These are phyloP conservation scores for Botryotinia convoluta DNA, from an alignment of 2,329 filamentous ascomycete species.

Conservation along the genomic window DNA sequence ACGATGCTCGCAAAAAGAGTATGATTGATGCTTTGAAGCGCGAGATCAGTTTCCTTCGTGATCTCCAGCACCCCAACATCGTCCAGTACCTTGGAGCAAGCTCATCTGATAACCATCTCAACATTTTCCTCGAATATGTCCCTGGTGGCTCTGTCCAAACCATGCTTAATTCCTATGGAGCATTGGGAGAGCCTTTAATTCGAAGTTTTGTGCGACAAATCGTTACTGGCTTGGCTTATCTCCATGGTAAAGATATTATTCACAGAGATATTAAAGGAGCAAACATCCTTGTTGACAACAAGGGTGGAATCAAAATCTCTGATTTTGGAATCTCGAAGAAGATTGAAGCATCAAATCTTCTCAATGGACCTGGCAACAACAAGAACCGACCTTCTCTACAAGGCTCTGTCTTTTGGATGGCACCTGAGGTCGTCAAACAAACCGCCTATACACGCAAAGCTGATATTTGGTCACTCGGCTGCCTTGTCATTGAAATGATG, in stretches of 20 bases:
- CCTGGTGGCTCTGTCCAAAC: conserved; percentile 95
- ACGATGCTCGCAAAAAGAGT: conserved; percentile 88
- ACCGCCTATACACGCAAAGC: conserved; percentile 97
- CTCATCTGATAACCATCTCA: conserved; percentile 85
- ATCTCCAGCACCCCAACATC: conserved; percentile 94
- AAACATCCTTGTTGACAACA: conserved; percentile 98
- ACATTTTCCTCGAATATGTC: conserved; percentile 99
- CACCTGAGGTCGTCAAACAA: conserved; percentile 95
- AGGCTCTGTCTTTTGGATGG: conserved; percentile 99
- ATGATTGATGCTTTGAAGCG: conserved; percentile 98
- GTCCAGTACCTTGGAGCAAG: conserved; percentile 97
- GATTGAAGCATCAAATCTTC: conserved; percentile 84
- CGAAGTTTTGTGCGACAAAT: conserved; percentile 97
- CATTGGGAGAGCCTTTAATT: conserved; percentile 87
- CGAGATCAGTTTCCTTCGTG: conserved; percentile 89
- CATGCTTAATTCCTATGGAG: conserved; percentile 98
- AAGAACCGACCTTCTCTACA: conserved; percentile 78
- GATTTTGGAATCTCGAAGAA: conserved; percentile 99
- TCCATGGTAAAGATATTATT: conserved; percentile 93
- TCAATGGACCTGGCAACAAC: conserved; percentile 64
- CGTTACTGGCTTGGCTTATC: conserved; percentile 83
- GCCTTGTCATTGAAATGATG: conserved; percentile 98
- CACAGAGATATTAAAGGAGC: conserved; percentile 99
- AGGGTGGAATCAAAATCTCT: conserved; percentile 97
- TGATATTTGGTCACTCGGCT: conserved; percentile 97